These are phyloP conservation scores for Carex pumila DNA, from an alignment of 176 grass and related monocot genomes.

Conservation along the genomic window DNA sequence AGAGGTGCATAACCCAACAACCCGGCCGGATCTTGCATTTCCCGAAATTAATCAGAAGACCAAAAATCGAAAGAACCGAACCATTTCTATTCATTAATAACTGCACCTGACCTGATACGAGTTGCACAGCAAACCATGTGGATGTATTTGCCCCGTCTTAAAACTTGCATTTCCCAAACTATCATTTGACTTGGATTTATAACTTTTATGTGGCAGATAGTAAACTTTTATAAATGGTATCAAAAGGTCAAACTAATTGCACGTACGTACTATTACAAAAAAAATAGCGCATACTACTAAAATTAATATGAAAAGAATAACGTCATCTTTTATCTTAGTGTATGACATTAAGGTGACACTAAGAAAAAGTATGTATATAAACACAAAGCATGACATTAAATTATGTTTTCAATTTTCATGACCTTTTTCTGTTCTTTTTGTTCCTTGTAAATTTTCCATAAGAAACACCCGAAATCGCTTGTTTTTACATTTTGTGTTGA, in stretches of 20 bases:
- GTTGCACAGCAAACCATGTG: background rate
- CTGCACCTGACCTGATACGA: background rate
- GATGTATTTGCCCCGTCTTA: background rate
- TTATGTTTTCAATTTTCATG: background rate
- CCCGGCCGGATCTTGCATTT: too few species aligned
- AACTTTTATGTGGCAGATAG: background rate
- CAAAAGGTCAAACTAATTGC: background rate
- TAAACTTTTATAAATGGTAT: background rate
- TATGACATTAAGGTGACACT: background rate
- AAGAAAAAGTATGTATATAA: background rate
- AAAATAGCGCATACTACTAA: background rate
- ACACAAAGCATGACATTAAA: background rate
- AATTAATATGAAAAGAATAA: background rate
- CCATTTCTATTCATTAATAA: too few species aligned
- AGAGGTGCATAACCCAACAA: too few species aligned
- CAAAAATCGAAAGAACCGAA: too few species aligned
- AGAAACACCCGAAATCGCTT: background rate
- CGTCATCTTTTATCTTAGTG: background rate
- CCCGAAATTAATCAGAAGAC: too few species aligned
- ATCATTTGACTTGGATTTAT: background rate
- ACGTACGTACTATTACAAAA: background rate
- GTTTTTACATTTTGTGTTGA: background rate
- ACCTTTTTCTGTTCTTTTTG: background rate
- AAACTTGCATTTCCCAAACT: background rate
- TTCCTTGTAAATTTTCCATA: background rate